These are phyloP conservation scores for Fusarium nelsonii DNA, from an alignment of 2,329 filamentous ascomycete species.

Conservation along the genomic window DNA sequence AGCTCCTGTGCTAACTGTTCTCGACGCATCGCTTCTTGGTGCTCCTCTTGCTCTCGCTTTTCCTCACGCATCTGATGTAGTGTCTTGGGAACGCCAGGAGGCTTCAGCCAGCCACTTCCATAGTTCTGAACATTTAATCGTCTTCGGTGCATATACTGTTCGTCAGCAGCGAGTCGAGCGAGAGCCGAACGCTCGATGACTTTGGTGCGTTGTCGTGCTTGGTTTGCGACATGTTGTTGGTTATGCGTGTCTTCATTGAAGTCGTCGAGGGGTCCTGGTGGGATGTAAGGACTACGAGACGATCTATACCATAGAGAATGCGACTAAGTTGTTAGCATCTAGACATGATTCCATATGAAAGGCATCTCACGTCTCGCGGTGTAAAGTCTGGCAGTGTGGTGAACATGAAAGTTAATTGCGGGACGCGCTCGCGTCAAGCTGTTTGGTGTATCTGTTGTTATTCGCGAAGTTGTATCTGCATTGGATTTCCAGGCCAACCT, in stretches of 20 bases:
- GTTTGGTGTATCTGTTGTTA: constrained; percentile 25
- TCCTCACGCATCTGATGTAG: constrained; percentile 92
- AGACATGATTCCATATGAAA: not conserved
- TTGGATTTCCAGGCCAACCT: constrained; percentile 30
- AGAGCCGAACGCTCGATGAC: constrained; percentile 71
- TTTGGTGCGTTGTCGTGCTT: constrained; percentile 57
- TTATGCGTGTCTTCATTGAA: constrained; percentile 47
- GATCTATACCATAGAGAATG: constrained; percentile 81
- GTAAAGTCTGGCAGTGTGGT: constrained; percentile 74
- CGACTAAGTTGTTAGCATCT: constrained; percentile 63
- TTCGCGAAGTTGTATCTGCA: constrained; percentile 34
- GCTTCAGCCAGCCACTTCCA: constrained; percentile 89
- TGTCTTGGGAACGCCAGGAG: constrained; percentile 89
- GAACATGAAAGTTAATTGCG: constrained; percentile 61
- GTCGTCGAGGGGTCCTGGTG: constrained; percentile 52
- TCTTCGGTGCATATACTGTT: constrained; percentile 79
- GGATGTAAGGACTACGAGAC: constrained; percentile 63
- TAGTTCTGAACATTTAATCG: constrained; percentile 87
- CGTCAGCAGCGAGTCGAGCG: constrained; percentile 78
- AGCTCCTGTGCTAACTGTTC: constrained; percentile 81
- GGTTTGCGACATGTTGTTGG: constrained; percentile 50
- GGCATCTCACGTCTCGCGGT: constrained; percentile 73
- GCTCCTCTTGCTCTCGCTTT: constrained; percentile 87
- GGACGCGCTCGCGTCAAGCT: constrained; percentile 34
- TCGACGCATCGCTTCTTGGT: constrained; percentile 77